Evolutionary conservation across 495 filamentous ascomycete species (phyloP), one percentile per base, ranked within the genome.

Genomic region (Penicillium cataractarum): DNA sequence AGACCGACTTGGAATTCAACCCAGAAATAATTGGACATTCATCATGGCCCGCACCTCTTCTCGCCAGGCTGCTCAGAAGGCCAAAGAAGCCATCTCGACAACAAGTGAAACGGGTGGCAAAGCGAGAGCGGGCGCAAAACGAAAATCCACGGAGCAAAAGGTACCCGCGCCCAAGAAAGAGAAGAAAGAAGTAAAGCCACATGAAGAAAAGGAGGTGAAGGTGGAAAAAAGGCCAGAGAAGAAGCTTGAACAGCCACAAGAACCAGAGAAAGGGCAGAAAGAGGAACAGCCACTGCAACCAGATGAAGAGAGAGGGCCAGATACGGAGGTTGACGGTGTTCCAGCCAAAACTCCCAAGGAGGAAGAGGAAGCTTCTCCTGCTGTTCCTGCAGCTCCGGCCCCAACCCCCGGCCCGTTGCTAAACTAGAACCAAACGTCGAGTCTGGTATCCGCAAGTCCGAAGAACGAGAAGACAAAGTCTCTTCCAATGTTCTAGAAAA

Each of bases 401-500:
- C 40, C 51, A 19, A 33, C 31, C 10, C 29, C 10, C 29, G 66
- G 10, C 7, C 60, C 19, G 22, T 40, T 5, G 4, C 22, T 21
- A 68, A 75, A 37, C 42, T 64, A 9, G 50, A 29, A 12, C 9
- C 22, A 13, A 39, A 21, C 4, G 55, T 57, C 12, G 74, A 75
- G 24, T 46, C 60, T 24, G 71, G 74, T 0, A 63, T 79, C 15
- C 73, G 62, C 55, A 74, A 69, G 37, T 79, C 80, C 6, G 65
- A 78, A 21, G 68, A 82, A 65, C 82, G 82, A 65, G 87, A 84
- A 68, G 78, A 82, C 57, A 75, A 65, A 2, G 78, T 87, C 6
- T 86, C 92, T 0, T 88, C 90, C n/a, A 91, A 79, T 57, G 86
- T 95, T 29, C 80, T 97, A 12, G 94, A 98, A 69, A 97, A 97